phyloP scores from a whole-genome alignment of 495 filamentous ascomycete species.

The Pyrenula aspistea region DNA sequence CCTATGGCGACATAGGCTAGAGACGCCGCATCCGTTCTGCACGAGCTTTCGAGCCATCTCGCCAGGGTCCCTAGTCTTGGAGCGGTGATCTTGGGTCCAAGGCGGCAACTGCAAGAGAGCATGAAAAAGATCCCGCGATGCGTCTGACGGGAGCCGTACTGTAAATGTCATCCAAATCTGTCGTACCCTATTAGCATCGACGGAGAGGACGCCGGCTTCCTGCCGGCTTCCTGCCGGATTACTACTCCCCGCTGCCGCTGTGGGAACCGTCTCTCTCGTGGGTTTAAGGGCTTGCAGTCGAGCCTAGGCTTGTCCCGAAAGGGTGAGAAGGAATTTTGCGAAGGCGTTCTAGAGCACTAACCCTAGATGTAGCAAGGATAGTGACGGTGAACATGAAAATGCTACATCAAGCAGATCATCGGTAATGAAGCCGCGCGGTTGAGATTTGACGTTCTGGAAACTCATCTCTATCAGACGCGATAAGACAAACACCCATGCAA shows the following conservation, averaged over 20 bases:
- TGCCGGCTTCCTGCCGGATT: too few relatives aligned
- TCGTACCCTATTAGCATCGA: not conserved
- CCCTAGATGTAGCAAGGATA: too few relatives aligned
- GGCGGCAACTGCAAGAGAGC: not conserved
- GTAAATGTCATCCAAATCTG: too few relatives aligned
- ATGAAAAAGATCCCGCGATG: not conserved
- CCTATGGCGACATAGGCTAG: not conserved
- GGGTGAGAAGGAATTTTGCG: not conserved
- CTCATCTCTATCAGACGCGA: not conserved
- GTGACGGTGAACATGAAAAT: not conserved
- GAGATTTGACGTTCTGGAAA: not conserved
- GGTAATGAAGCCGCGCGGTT: not conserved
- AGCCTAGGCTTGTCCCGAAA: not conserved
- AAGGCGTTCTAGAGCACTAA: not conserved
- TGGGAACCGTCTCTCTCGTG: not conserved
- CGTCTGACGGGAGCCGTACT: not conserved
- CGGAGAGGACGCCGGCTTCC: not conserved
- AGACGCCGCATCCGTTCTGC: not conserved
- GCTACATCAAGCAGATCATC: not conserved
- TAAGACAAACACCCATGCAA: not conserved
- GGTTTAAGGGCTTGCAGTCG: not conserved
- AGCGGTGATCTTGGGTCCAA: not conserved
- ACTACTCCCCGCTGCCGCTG: not conserved
- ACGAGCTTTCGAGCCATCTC: not conserved
- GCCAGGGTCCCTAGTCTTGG: not conserved